These are phyloP conservation scores for Kickxella alabastrina DNA, from an alignment of 192 early-diverging fungal species.

Conservation along the genomic window DNA sequence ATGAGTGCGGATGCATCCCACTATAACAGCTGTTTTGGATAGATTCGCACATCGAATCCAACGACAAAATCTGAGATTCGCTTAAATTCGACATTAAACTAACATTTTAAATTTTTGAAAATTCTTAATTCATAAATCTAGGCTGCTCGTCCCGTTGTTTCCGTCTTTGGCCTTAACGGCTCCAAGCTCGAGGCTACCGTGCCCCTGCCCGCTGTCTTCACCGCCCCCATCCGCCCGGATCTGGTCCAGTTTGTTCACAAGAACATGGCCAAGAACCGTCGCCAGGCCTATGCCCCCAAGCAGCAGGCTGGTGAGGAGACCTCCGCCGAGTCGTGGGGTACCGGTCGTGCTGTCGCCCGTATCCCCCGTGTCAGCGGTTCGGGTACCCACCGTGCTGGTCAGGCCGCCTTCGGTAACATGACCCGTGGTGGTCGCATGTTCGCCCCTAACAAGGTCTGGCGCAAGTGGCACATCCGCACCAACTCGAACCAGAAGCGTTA, in stretches of 20 bases:
- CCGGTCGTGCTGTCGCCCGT: conserved; percentile 98
- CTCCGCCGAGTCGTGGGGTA: conserved; percentile 97
- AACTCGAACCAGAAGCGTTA: conserved; percentile 98
- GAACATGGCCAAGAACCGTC: conserved; percentile 98
- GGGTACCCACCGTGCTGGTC: conserved; percentile 96
- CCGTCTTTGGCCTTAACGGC: conserved; percentile 81
- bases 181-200: conserved; percentile 70
- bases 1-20: background rate
- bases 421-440: conserved; percentile 99
- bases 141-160: conserved; percentile 80
- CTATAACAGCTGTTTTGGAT: background rate
- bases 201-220: conserved; percentile 88
- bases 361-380: conserved; percentile 96
- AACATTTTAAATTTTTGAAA: conserved; percentile 24
- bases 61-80: conserved; percentile 1
- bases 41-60: background rate
- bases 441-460: conserved; percentile 98
- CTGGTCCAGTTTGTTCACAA: conserved; percentile 94
- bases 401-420: conserved; percentile 99
- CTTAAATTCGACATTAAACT: no score
- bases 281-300: conserved; percentile 94
- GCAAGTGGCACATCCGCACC: conserved; percentile 99
- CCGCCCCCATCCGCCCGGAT: conserved; percentile 94
- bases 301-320: conserved; percentile 98
- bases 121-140: conserved; percentile 41